phyloP scores from a whole-genome alignment of 305 asterid genomes.

The Fraxinus velutina region DNA sequence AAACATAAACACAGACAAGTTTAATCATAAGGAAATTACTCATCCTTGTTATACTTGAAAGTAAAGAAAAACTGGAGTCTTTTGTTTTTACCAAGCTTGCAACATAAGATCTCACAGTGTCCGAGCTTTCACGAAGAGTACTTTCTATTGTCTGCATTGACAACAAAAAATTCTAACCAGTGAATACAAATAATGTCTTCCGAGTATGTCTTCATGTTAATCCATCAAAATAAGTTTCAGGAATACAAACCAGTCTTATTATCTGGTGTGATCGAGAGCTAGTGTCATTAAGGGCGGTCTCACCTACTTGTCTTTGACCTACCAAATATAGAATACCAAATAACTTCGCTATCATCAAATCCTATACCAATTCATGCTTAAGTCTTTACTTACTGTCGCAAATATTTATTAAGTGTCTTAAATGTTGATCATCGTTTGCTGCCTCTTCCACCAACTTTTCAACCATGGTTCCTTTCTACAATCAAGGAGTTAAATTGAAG shows the following conservation, averaged over 20 bases:
- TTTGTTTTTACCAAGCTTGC: conserved; percentile 72
- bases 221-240: neutral
- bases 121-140: conserved; percentile 83
- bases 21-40: neutral
- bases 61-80: neutral
- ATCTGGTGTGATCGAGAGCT: conserved; percentile 97
- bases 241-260: conserved; percentile 67
- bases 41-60: neutral
- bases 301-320: conserved; percentile 99
- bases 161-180: conserved; percentile 24
- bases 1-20: conserved; percentile 6
- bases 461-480: conserved; percentile 87
- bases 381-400: conserved; percentile 61
- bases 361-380: conserved; percentile 4
- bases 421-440: conserved; percentile 73
- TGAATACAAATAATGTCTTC: neutral
- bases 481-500: conserved; percentile 11
- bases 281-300: conserved; percentile 82
- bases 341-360: conserved; percentile 16
- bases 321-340: conserved; percentile 32
- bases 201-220: conserved; percentile 5
- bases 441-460: conserved; percentile 92
- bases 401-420: conserved; percentile 63
- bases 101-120: conserved; percentile 81
- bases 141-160: conserved; percentile 86